Evolutionary conservation across 805 yeast species (phyloP).

Genomic region (Spathaspora hagerdaliae): DNA sequence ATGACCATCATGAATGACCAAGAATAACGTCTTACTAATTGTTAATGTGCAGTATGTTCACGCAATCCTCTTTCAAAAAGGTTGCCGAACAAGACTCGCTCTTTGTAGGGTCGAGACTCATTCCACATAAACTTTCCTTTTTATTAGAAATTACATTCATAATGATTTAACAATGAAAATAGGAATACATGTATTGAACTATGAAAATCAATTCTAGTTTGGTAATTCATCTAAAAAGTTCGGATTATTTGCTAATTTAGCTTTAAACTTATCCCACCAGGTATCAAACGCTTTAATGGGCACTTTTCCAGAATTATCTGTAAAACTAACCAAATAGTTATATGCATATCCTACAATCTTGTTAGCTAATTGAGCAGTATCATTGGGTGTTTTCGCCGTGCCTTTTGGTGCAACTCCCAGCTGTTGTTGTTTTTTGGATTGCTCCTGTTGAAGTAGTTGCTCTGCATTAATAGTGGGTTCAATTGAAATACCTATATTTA

Average conservation of each 20-base stretch:
- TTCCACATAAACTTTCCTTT: no score
- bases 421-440: conserved; percentile 15
- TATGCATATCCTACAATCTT: conserved; percentile 91
- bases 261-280: conserved; percentile 93
- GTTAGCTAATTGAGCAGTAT: conserved; percentile 63
- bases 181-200: no score
- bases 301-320: conserved; percentile 75
- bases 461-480: conserved; percentile 74
- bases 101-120: no score
- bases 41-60: no score
- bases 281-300: conserved; percentile 83
- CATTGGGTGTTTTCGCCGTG: conserved; percentile 16
- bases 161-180: no score
- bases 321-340: conserved; percentile 84
- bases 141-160: no score
- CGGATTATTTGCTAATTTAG: conserved; percentile 75
- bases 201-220: conserved; percentile 3
- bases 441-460: conserved; percentile 46
- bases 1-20: no score
- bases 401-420: conserved; percentile 17
- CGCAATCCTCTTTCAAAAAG: no score
- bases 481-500: conserved; percentile 80
- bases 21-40: no score
- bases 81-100: no score
- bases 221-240: conserved; percentile 57